Evolutionary conservation across 495 filamentous ascomycete species (phyloP), one percentile per base, ranked within the genome.

Genomic region (Penicillium roqueforti): DNA sequence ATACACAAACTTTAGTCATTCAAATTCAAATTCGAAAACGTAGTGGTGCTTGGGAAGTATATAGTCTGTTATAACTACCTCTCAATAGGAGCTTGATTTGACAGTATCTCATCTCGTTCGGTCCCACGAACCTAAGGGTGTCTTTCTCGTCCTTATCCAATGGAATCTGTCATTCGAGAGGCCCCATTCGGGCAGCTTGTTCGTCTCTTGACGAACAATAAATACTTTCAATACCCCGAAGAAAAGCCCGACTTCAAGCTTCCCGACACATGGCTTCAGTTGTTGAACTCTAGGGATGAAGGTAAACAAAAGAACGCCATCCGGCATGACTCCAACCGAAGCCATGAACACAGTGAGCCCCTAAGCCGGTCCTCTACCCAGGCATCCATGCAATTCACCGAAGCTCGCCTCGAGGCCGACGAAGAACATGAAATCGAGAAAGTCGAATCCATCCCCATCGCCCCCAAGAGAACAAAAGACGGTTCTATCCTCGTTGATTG

Each of bases 161-260:
- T 79, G 62, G 47, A 56, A 20, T 51, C 59, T 37, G 56, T 80
- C 50, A 47, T 67, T 47, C 67, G 81, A 53, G 80, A 83, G 45
- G 71, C 81, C 51, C 73, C 79, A 11, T 56, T 82, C 38, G 81
- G 80, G 49, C 78, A 82, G 57, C 34, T 80, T 31, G 69, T 84
- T 39, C 76, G 80, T 22, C 72, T 67, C 46, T n/a, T 78, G 22
- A 76, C 74, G 0, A 58, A 67, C 1, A 80, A 80, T 58, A 74
- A 68, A 58, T 51, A 77, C 39, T 61, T 83, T 26, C 66, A 73
- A 60, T 84, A 83, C 46, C 78, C 79, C 5, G 80, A 83, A 69
- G 80, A 83, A 51, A 62, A 70, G 39, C 55, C 72, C 19, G 73
- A 66, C 47, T 84, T 84, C 60, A 54, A 74, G 57, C 67, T 80